Base-by-base conservation (phyloP, 1,284 basidiomycete genomes). In the Xerocomus nothofagi region DNA sequence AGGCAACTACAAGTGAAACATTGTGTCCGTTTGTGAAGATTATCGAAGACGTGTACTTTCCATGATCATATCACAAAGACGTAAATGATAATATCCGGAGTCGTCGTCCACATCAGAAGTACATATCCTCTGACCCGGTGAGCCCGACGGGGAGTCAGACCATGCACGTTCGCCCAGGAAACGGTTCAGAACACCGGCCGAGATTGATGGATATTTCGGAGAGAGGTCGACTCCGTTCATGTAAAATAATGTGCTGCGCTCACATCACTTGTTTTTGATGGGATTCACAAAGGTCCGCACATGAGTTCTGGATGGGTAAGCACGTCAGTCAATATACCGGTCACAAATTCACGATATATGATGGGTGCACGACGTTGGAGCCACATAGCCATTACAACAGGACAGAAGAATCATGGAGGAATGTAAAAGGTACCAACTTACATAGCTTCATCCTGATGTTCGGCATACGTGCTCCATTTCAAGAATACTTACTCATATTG, bases 331-430 rank as follows among this genome's bases (percentile, higher is more conserved):
- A 32, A n/a, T 23, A 41, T 27, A 48, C 34, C 21, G n/a, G 40
- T 29, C 31, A 15, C 29, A 49, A 26, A 32, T 31, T 36, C 43
- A 40, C 27, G 26, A 48, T 34, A 15, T 5, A n/a, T 32, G 20
- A 21, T 14, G 46, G 10, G 39, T 11, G 21, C 33, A 11, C 24
- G 27, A 44, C 42, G 36, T 33, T 41, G 15, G 43, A 40, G 32
- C 26, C 17, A 26, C 37, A n/a, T 21, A 26, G 52, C 49, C 56
- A 44, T 52, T 57, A 59, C 49, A 62, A 62, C 49, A 46, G 59
- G 32, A 24, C 41, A 24, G 39, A 50, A 38, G 47, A 60, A 51
- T 43, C 30, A 40, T 39, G 26, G 33, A 43, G 43, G 20, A 39
- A 47, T 37, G 27, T 43, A 48, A 18, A 49, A 47, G 40, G 24